Percentiles rank a stretch among this genome's conserved stretches.
phyloP scores from a whole-genome alignment of 805 yeast genomes.

The Grigorovia jiainica region DNA sequence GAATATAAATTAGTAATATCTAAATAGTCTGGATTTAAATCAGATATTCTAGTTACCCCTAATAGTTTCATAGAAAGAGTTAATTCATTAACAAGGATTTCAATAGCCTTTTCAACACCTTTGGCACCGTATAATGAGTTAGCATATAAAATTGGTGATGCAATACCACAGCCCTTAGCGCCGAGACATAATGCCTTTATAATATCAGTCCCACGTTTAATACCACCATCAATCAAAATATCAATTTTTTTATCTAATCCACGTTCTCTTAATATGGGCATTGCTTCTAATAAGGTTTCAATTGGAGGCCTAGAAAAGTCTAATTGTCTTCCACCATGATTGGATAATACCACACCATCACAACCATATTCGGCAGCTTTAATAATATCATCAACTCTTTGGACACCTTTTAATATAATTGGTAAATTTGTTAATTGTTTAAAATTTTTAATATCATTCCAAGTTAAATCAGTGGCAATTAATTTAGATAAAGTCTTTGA shows the following conservation, averaged over 20 bases:
- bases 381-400: slow-evolving; percentile 67
- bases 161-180: slow-evolving; percentile 61
- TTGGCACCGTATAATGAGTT: slow-evolving; percentile 52
- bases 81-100: slow-evolving; percentile 58
- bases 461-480: slow-evolving; percentile 57
- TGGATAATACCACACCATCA: slow-evolving; percentile 69
- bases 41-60: slow-evolving; percentile 54
- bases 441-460: slow-evolving; percentile 57
- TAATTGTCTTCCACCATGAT: slow-evolving; percentile 85
- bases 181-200: slow-evolving; percentile 59
- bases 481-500: slow-evolving; percentile 75
- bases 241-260: slow-evolving; percentile 43
- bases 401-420: slow-evolving; percentile 69
- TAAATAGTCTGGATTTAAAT: slow-evolving; percentile 52
- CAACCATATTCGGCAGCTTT: slow-evolving; percentile 62
- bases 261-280: slow-evolving; percentile 39
- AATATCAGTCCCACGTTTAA: slow-evolving; percentile 58
- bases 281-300: slow-evolving; percentile 61
- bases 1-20: slow-evolving; percentile 31
- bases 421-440: slow-evolving; percentile 51
- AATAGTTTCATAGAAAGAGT: slow-evolving; percentile 69
- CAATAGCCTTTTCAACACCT: slow-evolving; percentile 51
- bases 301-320: slow-evolving; percentile 72
- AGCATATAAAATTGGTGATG: slow-evolving; percentile 57
- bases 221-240: slow-evolving; percentile 58